Evolutionary conservation across 1,139 yeast species (phyloP).

Genomic region (Hemisphaericaspora lyxosophila): DNA sequence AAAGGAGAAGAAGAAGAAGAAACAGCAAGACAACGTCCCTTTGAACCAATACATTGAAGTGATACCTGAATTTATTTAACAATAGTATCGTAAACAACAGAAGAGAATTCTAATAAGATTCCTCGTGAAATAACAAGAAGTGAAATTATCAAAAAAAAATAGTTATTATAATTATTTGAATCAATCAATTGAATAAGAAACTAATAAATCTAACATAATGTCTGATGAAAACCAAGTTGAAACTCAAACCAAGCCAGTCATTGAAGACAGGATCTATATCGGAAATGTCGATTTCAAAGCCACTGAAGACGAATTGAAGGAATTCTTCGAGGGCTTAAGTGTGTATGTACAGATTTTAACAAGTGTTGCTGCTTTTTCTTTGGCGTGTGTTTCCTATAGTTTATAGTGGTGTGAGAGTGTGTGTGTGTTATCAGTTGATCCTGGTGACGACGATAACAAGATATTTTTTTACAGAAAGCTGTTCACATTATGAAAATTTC

Average conservation of each 20-base stretch:
- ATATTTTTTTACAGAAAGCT: too few species aligned
- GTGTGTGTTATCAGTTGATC: too few species aligned
- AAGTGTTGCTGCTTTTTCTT: background rate
- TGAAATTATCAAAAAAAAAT: too few species aligned
- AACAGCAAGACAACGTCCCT: background rate
- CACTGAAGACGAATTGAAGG: constrained; percentile 51
- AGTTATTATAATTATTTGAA: too few species aligned
- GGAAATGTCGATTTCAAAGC: constrained; percentile 55
- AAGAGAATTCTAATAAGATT: background rate
- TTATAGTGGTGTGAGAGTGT: too few species aligned
- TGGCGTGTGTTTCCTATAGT: too few species aligned
- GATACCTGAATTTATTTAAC: constrained; percentile 1
- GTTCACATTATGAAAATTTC: too few species aligned
- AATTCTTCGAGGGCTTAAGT: constrained; percentile 39
- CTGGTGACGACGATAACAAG: too few species aligned
- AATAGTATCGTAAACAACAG: background rate
- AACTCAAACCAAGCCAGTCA: constrained; percentile 25
- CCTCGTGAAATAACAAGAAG: constrained; percentile 2
- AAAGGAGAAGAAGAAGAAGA: constrained; percentile 3
- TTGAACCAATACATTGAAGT: background rate
- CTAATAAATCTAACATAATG: background rate
- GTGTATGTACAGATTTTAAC: constrained; percentile 27
- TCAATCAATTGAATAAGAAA: background rate
- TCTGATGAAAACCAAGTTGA: constrained; percentile 6
- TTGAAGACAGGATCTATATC: constrained; percentile 49